Conservation (phyloP, 1,284 basidiomycete species). For the Rhodotorula glutinis region DNA sequence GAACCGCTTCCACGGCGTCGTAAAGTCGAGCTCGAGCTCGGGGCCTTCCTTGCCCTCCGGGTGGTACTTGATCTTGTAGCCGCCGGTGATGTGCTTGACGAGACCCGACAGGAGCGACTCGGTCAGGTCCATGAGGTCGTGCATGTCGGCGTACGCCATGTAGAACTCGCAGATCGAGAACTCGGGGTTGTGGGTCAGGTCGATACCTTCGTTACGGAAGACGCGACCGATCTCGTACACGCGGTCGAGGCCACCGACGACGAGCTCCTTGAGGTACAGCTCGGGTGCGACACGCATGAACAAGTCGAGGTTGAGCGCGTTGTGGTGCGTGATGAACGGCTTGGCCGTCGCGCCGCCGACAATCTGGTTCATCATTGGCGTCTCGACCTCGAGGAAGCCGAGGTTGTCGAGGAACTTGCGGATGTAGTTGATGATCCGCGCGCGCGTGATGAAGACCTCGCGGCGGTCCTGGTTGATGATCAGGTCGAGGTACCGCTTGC, state of each 20-base stretch:
- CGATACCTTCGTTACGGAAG: constrained; percentile 98
- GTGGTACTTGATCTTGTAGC: constrained; percentile 83
- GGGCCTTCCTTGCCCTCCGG: constrained; percentile 58
- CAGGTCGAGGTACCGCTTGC: constrained; percentile 98
- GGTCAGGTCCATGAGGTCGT: constrained; percentile 97
- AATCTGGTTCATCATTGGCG: constrained; percentile 95
- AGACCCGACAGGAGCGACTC: constrained; percentile 87
- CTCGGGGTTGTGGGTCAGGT: constrained; percentile 95
- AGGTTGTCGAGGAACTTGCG: constrained; percentile 85
- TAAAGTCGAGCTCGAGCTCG: constrained; percentile 80
- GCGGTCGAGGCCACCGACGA: constrained; percentile 94
- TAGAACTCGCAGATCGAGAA: constrained; percentile 99
- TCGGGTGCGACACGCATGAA: constrained; percentile 98
- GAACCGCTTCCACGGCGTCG: constrained; percentile 96
- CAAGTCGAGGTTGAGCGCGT: constrained; percentile 95
- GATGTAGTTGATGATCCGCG: constrained; percentile 78
- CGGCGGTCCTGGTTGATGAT: constrained; percentile 92
- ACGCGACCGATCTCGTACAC: constrained; percentile 98
- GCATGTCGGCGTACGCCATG: constrained; percentile 99
- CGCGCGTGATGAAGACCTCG: constrained; percentile 83
- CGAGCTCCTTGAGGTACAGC: constrained; percentile 95
- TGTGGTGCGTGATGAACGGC: constrained; percentile 98
- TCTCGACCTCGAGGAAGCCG: constrained; percentile 98
- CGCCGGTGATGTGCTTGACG: constrained; percentile 81
- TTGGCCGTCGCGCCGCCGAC: constrained; percentile 98